Conservation (phyloP, 1,284 basidiomycete genomes). For the Kwoniella shivajii region DNA sequence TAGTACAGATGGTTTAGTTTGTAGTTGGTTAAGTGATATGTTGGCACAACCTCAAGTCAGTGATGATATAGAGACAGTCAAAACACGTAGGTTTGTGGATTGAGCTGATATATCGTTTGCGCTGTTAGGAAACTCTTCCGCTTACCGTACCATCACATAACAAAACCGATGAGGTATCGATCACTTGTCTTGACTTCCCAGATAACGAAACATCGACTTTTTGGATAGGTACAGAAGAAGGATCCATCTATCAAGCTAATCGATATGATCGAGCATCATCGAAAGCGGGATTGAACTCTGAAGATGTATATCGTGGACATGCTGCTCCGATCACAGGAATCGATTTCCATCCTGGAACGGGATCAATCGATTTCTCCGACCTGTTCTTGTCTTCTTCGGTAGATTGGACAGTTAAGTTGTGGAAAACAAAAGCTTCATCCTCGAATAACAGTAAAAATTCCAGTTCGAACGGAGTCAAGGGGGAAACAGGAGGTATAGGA, state of each 20-base stretch:
- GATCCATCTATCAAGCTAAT: constrained; percentile 91
- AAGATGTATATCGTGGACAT: constrained; percentile 89
- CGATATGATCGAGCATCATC: constrained; percentile 93
- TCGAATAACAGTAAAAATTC: constrained; percentile 51
- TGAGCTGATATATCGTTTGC: constrained; percentile 7
- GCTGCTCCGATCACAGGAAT: constrained; percentile 90
- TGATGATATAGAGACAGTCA: neutral
- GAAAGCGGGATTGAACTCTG: constrained; percentile 89
- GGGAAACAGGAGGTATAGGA: constrained; percentile 53
- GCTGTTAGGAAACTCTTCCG: constrained; percentile 80
- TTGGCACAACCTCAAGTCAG: constrained; percentile 88
- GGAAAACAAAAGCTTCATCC: constrained; percentile 64
- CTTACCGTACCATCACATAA: constrained; percentile 79
- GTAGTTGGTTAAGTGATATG: constrained; percentile 98
- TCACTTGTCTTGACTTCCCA: constrained; percentile 89
- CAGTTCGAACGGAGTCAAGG: constrained; percentile 52
- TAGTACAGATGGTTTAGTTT: constrained; percentile 93
- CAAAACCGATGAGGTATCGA: constrained; percentile 93
- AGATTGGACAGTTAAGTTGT: constrained; percentile 96
- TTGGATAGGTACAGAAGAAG: constrained; percentile 97
- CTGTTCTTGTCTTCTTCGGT: constrained; percentile 87
- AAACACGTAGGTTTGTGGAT: neutral
- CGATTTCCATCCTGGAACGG: constrained; percentile 88
- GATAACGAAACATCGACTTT: constrained; percentile 94
- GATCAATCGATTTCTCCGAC: constrained; percentile 91